Base-by-base conservation (phyloP, 176 grass and related monocot genomes). In the Musa itinerans region DNA sequence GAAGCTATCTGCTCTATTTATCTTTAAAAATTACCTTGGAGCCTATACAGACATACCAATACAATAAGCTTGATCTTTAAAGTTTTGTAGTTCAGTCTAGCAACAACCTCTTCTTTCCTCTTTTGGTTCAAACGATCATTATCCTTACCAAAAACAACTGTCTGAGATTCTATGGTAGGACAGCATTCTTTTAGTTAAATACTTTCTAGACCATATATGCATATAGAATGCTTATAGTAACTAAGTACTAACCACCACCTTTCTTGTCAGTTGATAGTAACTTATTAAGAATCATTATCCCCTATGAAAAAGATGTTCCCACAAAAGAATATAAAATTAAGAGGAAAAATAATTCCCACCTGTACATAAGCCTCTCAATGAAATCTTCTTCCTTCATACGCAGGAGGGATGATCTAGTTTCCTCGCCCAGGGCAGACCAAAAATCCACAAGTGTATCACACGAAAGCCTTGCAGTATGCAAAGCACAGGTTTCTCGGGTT, bases 361-460 rank as follows among this genome's bases (percentile, higher is more conserved):
- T 93, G 72, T 87, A 89, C 90, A 98, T 91, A 78, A 98, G 88
- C 72, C 81, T 89, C 79, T 98, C 95, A 51, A 98, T 91, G 78
- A 98, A 98, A 85, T 98, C 95, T 63, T 93, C 95, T 83, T 98
- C 95, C 78, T 93, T 93, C 90, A 98, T 93, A 78, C 73, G 79
- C 74, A 98, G 73, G 83, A 98, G 90, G 76, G 90, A 93, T 63
- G 71, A 88, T 82, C 88, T 91, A 66, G 95, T 98, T 83, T 93
- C 95, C 61, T 93, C 88, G 68, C 90, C 83, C 50, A 98, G 70
- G 8, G 95, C 90, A 15, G 88, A 98, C 95, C 90, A 98, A 64
- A 98, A 98, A 86, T 98, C 91, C 75, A 91, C 91, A 54, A 98
- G 81, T 2, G 95, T 93, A 72, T 91, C 89, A 85, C 90, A 98